These are phyloP conservation scores for Neonectria hederae DNA, from an alignment of 2,329 filamentous ascomycete species.

Conservation along the genomic window DNA sequence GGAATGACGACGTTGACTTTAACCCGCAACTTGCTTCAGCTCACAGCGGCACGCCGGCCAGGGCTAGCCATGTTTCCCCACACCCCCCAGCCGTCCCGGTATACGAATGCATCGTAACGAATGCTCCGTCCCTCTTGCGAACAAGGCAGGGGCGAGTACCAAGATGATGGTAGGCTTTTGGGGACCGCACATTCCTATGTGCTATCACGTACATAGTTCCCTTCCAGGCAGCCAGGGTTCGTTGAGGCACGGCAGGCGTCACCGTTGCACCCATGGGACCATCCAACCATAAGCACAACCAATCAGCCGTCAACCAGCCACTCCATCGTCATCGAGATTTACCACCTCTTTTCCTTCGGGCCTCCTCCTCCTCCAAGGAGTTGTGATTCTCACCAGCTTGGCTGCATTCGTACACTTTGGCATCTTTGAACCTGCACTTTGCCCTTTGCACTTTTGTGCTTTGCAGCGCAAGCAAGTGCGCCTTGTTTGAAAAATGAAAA, in stretches of 20 bases:
- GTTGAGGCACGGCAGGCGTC: neutral
- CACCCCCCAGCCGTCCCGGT: neutral
- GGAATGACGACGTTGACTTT: conserved; percentile 37
- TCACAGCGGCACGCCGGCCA: conserved; percentile 18
- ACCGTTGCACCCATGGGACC: neutral
- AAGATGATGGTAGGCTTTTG: neutral
- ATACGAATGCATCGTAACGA: neutral
- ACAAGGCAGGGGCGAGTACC: neutral
- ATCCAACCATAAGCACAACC: neutral
- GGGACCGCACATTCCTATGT: neutral
- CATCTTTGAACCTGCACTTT: neutral
- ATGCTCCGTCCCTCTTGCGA: neutral
- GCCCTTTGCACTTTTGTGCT: neutral
- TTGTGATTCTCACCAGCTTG: neutral
- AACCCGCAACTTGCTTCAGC: conserved; percentile 16
- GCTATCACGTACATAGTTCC: neutral
- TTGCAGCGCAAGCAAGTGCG: neutral
- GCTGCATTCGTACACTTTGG: neutral
- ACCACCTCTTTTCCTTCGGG: too few relatives aligned
- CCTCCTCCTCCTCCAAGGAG: neutral
- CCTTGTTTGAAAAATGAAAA: neutral
- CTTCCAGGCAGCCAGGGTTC: neutral
- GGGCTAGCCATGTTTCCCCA: neutral
- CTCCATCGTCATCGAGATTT: neutral
- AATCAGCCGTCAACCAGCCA: neutral